Conservation (phyloP, 305 asterid genomes). For the Fraxinus latifolia region DNA sequence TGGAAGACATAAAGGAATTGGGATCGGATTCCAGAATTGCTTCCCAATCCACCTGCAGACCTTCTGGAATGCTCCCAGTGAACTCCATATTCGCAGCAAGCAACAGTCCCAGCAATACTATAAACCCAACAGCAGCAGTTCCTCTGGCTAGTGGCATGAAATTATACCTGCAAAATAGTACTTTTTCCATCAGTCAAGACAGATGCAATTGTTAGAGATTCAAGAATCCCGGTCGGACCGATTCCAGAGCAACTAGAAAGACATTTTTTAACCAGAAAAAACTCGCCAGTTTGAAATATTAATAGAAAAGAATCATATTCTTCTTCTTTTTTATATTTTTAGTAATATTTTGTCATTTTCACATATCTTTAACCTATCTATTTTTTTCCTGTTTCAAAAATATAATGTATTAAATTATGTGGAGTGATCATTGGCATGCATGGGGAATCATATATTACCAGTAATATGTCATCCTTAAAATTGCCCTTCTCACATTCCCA, state of each 20-base stretch:
- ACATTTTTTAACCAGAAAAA: background rate
- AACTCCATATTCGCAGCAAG: slow-evolving; percentile 98
- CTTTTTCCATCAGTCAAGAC: background rate
- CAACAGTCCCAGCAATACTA: slow-evolving; percentile 76
- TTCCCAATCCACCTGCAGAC: slow-evolving; percentile 93
- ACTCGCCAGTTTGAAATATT: background rate
- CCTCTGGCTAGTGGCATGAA: slow-evolving; percentile 91
- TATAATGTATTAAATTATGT: background rate
- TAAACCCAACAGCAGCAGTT: slow-evolving; percentile 68
- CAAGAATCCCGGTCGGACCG: background rate
- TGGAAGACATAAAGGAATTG: slow-evolving; percentile 45
- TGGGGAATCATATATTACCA: slow-evolving; percentile 47
- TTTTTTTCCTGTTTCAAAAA: background rate
- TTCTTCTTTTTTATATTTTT: background rate
- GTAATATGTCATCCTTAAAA: slow-evolving; percentile 82
- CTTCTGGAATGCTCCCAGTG: slow-evolving; percentile 89
- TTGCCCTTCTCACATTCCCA: slow-evolving; percentile 82
- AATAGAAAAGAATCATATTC: background rate
- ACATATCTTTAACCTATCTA: background rate
- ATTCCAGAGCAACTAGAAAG: background rate
- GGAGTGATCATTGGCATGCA: background rate
- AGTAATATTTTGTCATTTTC: background rate
- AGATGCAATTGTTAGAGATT: background rate
- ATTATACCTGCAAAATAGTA: slow-evolving; percentile 61
- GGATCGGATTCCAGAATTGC: slow-evolving; percentile 82